Evolutionary conservation across 2,329 filamentous ascomycete species (phyloP), one percentile per base, ranked within the genome.

Genomic region (Allantophomopsis lycopodina): DNA sequence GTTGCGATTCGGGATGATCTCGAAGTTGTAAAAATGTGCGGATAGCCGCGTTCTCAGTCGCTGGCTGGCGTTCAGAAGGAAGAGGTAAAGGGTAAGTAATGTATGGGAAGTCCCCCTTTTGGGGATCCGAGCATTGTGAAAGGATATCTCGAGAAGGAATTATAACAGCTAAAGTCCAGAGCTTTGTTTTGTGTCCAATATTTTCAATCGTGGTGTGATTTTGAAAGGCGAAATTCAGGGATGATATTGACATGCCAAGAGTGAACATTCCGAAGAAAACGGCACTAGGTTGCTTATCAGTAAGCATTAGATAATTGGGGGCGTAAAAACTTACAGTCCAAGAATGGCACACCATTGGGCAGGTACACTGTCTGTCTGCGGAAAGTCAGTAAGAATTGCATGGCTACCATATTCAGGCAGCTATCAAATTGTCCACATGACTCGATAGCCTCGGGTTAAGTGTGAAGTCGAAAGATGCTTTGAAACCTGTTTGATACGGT

Each of bases 121-220:
- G 23, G 23, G 23, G 23, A 12, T 28, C 23, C 8, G 23, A 10
- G 23, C 23, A 28, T 28, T 28, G 23, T 17, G 39, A 50, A 48
- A 33, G 51, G 47, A 35, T 55, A 52, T 37, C n/a, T 47, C 39
- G 58, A 38, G 13, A 64, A 14, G 78, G 79, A 14, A 89, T 68
- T 17, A 78, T 70, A 5, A 95, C 73, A 2, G 89, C 88, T 23
- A 96, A 63, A 38, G 78, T 76, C 60, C 82, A 79, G 5, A 76
- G 72, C 44, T 73, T 76, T 14, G 62, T 68, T 44, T 66, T 71
- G 41, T 67, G 65, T 46, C 67, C 71, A 18, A 94, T 65, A 42
- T 79, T 73, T 55, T 98, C 91, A 42, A 98, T 79, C 14, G 86
- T 93, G 1, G 88, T 94, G 36, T 78, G 68, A 53, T 95, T 95